Evolutionary conservation across 2,329 filamentous ascomycete genomes (phyloP).

Genomic region (Gyromitra esculenta): DNA sequence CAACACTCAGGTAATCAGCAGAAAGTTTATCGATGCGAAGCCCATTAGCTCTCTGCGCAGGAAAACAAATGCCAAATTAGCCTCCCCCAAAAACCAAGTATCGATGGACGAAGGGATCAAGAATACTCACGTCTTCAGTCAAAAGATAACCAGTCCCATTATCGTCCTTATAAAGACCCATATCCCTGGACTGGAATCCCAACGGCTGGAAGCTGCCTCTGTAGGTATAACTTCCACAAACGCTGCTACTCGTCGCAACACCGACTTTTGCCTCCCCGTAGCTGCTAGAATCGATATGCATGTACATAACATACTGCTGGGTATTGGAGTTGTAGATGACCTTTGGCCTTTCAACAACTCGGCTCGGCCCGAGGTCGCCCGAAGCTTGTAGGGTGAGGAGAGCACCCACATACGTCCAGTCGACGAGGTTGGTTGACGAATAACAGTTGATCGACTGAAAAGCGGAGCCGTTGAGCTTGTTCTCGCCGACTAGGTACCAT

Average conservation of each 20-base stretch:
- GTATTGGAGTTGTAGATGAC: conserved; percentile 74
- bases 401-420: conserved; percentile 71
- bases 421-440: conserved; percentile 70
- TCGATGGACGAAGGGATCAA: conserved; percentile 8
- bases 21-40: conserved; percentile 69
- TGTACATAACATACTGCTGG: conserved; percentile 72
- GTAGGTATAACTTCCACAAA: conserved; percentile 71
- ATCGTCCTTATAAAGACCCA: conserved; percentile 68
- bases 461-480: conserved; percentile 70
- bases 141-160: conserved; percentile 70
- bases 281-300: conserved; percentile 72
- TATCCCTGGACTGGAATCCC: conserved; percentile 59
- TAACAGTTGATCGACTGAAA: conserved; percentile 77
- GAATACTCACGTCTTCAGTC: conserved; percentile 68
- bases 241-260: conserved; percentile 68
- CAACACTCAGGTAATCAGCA: conserved; percentile 68
- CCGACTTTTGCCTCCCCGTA: conserved; percentile 73
- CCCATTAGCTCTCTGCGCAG: conserved; percentile 66
- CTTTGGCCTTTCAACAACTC: conserved; percentile 74
- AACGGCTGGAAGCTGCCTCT: conserved; percentile 58
- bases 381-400: conserved; percentile 67
- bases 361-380: conserved; percentile 70
- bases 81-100: background rate
- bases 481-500: conserved; percentile 76
- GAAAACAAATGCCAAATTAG: background rate